These are phyloP conservation scores for Calophaca sinica DNA, from an alignment of 306 rosid genomes.

Conservation along the genomic window DNA sequence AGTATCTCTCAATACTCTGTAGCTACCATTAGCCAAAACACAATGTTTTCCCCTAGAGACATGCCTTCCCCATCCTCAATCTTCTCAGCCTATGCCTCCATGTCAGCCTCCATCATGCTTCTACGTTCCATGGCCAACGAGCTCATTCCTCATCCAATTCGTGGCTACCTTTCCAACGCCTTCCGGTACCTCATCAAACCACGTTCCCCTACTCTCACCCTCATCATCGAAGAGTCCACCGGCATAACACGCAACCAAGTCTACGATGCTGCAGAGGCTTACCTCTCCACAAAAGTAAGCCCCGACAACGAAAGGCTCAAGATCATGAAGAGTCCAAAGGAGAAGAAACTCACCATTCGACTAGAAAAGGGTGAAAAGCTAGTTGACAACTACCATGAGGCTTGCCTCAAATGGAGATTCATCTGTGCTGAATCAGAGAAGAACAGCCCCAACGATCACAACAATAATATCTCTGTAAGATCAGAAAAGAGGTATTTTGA, in stretches of 20 bases:
- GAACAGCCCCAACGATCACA: constrained; percentile 43
- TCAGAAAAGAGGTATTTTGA: constrained; percentile 66
- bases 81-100: constrained; percentile 88
- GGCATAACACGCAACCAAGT: constrained; percentile 72
- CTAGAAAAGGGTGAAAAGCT: constrained; percentile 73
- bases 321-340: constrained; percentile 66
- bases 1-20: too few relatives aligned
- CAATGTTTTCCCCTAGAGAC: constrained; percentile 65
- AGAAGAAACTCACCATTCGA: constrained; percentile 60
- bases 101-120: constrained; percentile 78
- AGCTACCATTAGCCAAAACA: too few relatives aligned
- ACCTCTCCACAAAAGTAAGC: constrained; percentile 63
- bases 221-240: constrained; percentile 68
- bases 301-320: constrained; percentile 64
- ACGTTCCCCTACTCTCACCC: constrained; percentile 62
- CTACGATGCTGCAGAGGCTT: constrained; percentile 74
- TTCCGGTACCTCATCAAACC: constrained; percentile 60
- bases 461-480: background rate
- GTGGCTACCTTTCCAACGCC: constrained; percentile 54
- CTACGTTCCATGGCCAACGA: constrained; percentile 78
- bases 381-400: constrained; percentile 52
- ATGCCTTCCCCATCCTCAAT: constrained; percentile 78
- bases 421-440: constrained; percentile 53
- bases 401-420: constrained; percentile 59
- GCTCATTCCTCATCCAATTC: constrained; percentile 69